Evolutionary conservation across 78 protist genomes (phyloP).

Genomic region (Corallochytrium limacisporum): DNA sequence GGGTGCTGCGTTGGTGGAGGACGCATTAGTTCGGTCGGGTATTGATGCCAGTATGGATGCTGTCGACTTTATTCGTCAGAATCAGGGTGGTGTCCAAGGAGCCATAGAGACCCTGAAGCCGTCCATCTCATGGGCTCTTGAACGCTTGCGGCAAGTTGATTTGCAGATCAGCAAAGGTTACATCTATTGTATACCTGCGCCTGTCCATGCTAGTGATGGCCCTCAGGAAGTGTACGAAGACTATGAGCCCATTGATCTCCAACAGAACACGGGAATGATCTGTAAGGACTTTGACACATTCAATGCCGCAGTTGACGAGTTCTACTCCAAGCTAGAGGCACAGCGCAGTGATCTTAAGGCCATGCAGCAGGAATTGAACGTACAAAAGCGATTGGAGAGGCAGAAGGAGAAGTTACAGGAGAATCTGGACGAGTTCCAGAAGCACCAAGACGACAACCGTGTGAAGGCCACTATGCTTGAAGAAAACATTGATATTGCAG

Average conservation of each 20-base stretch:
- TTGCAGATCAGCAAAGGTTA: background rate
- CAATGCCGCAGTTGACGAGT: conserved; percentile 73
- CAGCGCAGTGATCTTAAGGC: conserved; percentile 48
- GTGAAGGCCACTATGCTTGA: too few relatives aligned
- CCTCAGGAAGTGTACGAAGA: background rate
- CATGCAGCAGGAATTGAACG: conserved; percentile 4
- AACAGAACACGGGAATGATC: background rate
- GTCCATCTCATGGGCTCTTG: background rate
- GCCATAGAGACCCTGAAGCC: background rate
- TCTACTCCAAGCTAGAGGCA: conserved; percentile 58
- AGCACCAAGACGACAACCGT: too few relatives aligned
- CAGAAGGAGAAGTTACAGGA: background rate
- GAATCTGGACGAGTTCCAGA: too few relatives aligned
- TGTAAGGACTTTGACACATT: conserved; percentile 30
- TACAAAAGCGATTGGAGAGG: background rate
- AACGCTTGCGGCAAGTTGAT: background rate
- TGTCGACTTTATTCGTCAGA: background rate
- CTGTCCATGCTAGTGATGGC: background rate
- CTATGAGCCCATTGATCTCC: background rate
- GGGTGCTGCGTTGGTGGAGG: too few relatives aligned
- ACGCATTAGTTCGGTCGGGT: too few relatives aligned
- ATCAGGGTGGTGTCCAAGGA: background rate
- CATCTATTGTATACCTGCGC: background rate
- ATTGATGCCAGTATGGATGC: conserved; percentile 1
- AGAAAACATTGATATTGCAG: background rate